Evolutionary conservation across 495 filamentous ascomycete species (phyloP).

Genomic region (Aspergillus funiculosus): DNA sequence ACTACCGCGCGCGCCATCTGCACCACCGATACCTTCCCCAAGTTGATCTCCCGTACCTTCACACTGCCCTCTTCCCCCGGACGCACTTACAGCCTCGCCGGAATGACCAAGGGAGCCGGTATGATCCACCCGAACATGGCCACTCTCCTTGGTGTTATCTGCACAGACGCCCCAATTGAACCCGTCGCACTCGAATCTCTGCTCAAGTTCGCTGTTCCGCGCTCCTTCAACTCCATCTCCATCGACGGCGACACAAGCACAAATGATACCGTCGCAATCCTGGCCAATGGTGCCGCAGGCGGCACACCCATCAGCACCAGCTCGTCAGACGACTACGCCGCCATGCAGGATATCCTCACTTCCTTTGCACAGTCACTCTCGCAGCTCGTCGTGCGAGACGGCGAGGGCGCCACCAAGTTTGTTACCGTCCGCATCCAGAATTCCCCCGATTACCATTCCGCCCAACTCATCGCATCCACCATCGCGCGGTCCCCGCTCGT

Average conservation of each 20-base stretch:
- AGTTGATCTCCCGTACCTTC: conserved; percentile 82
- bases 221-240: conserved; percentile 94
- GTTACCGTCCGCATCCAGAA: conserved; percentile 84
- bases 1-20: conserved; percentile 86
- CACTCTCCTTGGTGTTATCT: conserved; percentile 87
- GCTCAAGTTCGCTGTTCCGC: conserved; percentile 69
- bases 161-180: conserved; percentile 83
- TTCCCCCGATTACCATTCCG: conserved; percentile 58
- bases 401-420: conserved; percentile 97
- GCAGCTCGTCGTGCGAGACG: conserved; percentile 89
- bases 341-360: conserved; percentile 63
- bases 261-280: conserved; percentile 90
- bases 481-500: conserved; percentile 94
- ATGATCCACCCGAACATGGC: conserved; percentile 99
- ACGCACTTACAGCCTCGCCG: conserved; percentile 73
- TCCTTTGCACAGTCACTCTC: conserved; percentile 77
- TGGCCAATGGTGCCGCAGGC: conserved; percentile 91
- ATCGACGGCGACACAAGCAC: conserved; percentile 96
- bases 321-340: conserved; percentile 55
- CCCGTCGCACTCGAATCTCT: conserved; percentile 59
- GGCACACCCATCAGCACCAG: conserved; percentile 55
- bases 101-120: conserved; percentile 96
- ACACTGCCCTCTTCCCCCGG: conserved; percentile 72
- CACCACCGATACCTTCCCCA: conserved; percentile 98
- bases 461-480: conserved; percentile 67